Conservation (phyloP, 1,284 basidiomycete genomes). For the Rhizoctonia solani region DNA sequence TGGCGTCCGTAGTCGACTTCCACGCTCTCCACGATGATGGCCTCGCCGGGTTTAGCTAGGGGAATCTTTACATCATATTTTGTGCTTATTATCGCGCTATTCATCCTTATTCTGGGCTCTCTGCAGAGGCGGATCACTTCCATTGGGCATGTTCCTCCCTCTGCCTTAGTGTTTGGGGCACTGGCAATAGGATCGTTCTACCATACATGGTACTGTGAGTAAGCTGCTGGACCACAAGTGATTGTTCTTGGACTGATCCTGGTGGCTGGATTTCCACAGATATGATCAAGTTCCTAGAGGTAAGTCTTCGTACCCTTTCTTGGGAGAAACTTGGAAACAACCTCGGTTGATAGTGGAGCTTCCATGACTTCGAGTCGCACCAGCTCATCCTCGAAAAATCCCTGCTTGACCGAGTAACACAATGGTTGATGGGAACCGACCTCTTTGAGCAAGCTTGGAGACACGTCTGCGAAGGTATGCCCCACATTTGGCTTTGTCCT, state of each 20-base stretch:
- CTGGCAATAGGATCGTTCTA: constrained; percentile 51
- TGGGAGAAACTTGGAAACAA: not conserved
- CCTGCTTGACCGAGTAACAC: constrained; percentile 49
- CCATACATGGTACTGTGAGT: constrained; percentile 69
- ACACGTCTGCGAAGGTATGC: constrained; percentile 49
- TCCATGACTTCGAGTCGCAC: constrained; percentile 50
- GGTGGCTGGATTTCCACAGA: constrained; percentile 44
- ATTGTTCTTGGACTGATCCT: not conserved
- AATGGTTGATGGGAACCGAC: constrained; percentile 63
- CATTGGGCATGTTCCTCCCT: constrained; percentile 37
- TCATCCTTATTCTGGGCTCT: constrained; percentile 48
- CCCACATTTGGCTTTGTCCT: not conserved
- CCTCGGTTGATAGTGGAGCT: constrained; percentile 56
- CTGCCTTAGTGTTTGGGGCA: constrained; percentile 43
- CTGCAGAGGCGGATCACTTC: constrained; percentile 39
- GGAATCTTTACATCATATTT: constrained; percentile 58
- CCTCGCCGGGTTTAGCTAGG: constrained; percentile 44
- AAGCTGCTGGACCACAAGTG: too few species aligned
- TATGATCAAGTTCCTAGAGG: constrained; percentile 58
- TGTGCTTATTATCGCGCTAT: constrained; percentile 50
- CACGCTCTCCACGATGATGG: not conserved
- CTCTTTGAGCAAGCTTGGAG: constrained; percentile 69
- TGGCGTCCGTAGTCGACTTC: too few species aligned
- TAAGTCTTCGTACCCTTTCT: constrained; percentile 42
- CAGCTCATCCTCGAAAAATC: constrained; percentile 1